Evolutionary conservation across 1,139 yeast species (phyloP).

Genomic region (Suhomyces ambrosiae): DNA sequence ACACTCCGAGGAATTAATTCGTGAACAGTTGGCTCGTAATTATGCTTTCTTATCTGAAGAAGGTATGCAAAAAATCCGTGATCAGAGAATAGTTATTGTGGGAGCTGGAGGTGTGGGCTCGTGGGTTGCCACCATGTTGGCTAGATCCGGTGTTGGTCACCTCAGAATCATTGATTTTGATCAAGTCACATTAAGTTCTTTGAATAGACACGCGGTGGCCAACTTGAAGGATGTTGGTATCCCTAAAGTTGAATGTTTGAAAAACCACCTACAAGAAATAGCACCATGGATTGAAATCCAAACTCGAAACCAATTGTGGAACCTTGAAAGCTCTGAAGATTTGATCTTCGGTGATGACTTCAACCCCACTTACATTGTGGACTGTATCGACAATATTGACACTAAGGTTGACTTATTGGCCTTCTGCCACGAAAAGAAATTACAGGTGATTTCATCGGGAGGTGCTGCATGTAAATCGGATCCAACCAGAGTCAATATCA

Average conservation of each 20-base stretch:
- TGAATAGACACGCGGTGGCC: constrained; percentile 94
- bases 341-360: constrained; percentile 57
- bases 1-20: constrained; percentile 73
- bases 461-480: constrained; percentile 85
- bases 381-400: constrained; percentile 94
- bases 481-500: constrained; percentile 48
- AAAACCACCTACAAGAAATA: constrained; percentile 59
- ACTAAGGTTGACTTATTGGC: constrained; percentile 88
- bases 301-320: constrained; percentile 77
- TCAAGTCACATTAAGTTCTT: constrained; percentile 88
- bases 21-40: constrained; percentile 91
- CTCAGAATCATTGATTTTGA: constrained; percentile 88
- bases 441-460: constrained; percentile 82
- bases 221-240: constrained; percentile 85
- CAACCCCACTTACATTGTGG: constrained; percentile 74
- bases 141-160: constrained; percentile 83
- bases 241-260: constrained; percentile 80
- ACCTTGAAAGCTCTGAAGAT: constrained; percentile 60
- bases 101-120: constrained; percentile 99
- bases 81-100: constrained; percentile 81
- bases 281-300: constrained; percentile 94
- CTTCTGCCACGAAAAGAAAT: constrained; percentile 59
- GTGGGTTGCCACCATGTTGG: constrained; percentile 91
- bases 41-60: constrained; percentile 87
- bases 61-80: constrained; percentile 75